These are phyloP conservation scores for Tolypocladium tundrense DNA, from an alignment of 2,329 filamentous ascomycete genomes.

Conservation along the genomic window DNA sequence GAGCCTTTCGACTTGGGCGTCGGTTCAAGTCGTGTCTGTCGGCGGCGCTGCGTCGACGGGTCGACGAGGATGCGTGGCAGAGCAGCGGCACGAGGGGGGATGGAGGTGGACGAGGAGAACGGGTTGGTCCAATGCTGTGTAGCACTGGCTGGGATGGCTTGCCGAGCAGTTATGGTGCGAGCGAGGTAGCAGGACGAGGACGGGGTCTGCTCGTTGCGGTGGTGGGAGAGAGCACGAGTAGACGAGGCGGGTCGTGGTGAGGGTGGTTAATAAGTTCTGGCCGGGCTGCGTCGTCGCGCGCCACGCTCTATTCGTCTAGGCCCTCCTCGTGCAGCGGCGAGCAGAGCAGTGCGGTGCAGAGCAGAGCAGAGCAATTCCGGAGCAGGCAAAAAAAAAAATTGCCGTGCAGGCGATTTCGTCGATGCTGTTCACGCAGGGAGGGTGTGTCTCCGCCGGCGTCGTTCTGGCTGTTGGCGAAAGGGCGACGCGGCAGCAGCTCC, in stretches of 20 bases:
- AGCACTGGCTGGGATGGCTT: conserved; percentile 2
- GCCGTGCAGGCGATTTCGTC: background rate
- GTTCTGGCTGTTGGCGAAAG: background rate
- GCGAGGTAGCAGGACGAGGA: background rate
- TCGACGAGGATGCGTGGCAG: background rate
- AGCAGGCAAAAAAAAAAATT: too few relatives aligned
- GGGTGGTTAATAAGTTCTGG: background rate
- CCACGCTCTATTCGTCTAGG: background rate
- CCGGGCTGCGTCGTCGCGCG: background rate
- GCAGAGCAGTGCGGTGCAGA: background rate
- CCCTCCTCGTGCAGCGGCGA: background rate
- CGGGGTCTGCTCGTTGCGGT: background rate
- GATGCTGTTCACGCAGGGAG: background rate
- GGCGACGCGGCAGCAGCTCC: background rate
- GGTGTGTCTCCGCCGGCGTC: background rate
- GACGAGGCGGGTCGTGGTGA: background rate
- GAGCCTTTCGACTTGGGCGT: background rate
- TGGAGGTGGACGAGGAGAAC: conserved; percentile 1
- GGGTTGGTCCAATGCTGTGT: conserved; percentile 1
- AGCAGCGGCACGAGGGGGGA: background rate
- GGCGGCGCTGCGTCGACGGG: background rate
- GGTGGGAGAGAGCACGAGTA: background rate
- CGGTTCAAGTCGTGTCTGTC: background rate
- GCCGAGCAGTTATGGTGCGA: background rate
- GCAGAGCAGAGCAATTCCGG: background rate